Base-by-base conservation (phyloP, 306 rosid genomes). In the Cyamopsis tetragonoloba region DNA sequence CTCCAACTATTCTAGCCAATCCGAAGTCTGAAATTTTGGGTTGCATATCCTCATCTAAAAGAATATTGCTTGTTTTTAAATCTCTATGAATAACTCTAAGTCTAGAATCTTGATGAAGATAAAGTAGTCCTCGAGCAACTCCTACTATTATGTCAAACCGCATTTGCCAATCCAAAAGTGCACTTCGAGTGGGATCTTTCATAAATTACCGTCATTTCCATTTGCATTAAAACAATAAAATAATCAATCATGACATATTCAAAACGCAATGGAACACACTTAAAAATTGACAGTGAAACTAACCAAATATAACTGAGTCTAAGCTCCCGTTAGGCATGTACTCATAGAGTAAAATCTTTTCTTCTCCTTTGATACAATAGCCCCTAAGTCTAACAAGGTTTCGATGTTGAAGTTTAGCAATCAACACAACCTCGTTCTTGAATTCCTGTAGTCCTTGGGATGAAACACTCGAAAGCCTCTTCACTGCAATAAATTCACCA, bases 351-450 rank as follows among this genome's bases (percentile, higher is more conserved):
- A 85, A 42, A 0, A 88, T 42, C 22, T 81, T 81, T 70, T 88
- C 91, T 2, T 57, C 72, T 5, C 61, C 81, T 44, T 66, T 41
- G 3, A 62, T 60, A 49, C 84, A 77, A 49, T 77, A 85, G 12
- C 89, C 89, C 54, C 12, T 12, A 2, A 85, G 78, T 47, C 80
- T 57, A 24, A 83, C 87, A 13, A 83, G 88, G 41, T 81, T 88
- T 1, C 73, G 62, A 10, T 78, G 93, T 3, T 82, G 83, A 37
- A 80, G 81, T 60, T 84, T 86, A 2, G 87, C 87, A 12, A 77
- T 81, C 22, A 81, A 62, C 24, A 76, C 44, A 3, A 74, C 71
- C 71, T 80, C 88, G 57, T 81, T 83, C 10, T 37, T 79, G 17
- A 86, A 86, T 64, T 86, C 91, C 4, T 57, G 22, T 9, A 77